Percentiles rank a stretch among this genome's conserved stretches.
Evolutionary conservation across 345 rosid genomes (phyloP).

Genomic region (Heritiera fomes): DNA sequence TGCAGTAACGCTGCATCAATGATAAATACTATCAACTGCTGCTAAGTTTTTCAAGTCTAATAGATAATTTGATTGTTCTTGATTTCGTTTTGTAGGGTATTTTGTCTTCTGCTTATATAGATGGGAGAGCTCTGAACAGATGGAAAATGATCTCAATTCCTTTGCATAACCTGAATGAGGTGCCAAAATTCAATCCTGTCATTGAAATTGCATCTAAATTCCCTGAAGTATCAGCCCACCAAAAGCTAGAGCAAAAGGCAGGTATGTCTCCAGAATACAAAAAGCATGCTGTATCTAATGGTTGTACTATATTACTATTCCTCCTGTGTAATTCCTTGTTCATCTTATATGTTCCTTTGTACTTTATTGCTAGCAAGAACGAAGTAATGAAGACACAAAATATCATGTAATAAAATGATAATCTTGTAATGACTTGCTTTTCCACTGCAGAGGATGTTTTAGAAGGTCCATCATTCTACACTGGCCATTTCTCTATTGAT

Average conservation of each 20-base stretch:
- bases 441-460: constrained; percentile 45
- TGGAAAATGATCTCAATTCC: constrained; percentile 89
- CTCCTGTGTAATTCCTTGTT: background rate
- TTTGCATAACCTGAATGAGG: constrained; percentile 66
- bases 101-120: constrained; percentile 68
- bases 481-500: constrained; percentile 56
- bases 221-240: constrained; percentile 25
- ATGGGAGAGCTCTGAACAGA: constrained; percentile 52
- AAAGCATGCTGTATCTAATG: background rate
- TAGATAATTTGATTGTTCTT: background rate
- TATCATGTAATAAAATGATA: background rate
- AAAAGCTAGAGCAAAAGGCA: constrained; percentile 29
- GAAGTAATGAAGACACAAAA: background rate
- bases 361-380: background rate
- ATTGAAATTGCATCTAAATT: constrained; percentile 30
- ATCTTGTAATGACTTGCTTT: background rate
- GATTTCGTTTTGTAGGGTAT: constrained; percentile 59
- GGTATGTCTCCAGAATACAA: constrained; percentile 34
- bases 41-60: background rate
- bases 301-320: background rate
- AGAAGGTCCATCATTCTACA: constrained; percentile 66
- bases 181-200: constrained; percentile 40
- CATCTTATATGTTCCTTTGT: background rate
- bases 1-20: background rate
- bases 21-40: background rate